A percentile compares a stretch with the other conserved stretches of the same genome.
Evolutionary conservation across 768 basidiomycete genomes (phyloP).

Genomic region (Paxillus ammoniavirescens): DNA sequence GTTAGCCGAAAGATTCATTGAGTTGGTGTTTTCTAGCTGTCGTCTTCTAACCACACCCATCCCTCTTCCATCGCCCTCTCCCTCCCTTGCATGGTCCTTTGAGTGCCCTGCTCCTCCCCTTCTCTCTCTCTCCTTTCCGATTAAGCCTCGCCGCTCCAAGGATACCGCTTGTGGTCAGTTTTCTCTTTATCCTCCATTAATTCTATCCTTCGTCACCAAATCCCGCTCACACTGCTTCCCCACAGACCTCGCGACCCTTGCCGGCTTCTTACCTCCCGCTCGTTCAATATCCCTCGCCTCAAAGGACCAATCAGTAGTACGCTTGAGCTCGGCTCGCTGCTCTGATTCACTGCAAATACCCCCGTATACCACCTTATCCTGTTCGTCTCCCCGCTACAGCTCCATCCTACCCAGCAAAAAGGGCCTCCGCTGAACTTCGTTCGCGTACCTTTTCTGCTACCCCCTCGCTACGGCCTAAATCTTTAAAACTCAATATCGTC

Average conservation of each 20-base stretch:
- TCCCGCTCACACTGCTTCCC: constrained; percentile 5
- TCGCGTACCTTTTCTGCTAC: constrained; percentile 42
- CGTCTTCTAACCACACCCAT: constrained; percentile 28
- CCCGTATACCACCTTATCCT: constrained; percentile 6
- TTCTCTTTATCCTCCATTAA: not conserved
- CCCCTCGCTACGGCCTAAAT: constrained; percentile 3
- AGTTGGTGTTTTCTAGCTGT: constrained; percentile 27
- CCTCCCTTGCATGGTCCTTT: constrained; percentile 36
- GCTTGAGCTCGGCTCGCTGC: constrained; percentile 76
- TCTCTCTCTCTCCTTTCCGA: constrained; percentile 34
- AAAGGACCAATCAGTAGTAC: constrained; percentile 44
- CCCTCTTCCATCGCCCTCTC: constrained; percentile 20
- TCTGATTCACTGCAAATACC: constrained; percentile 29
- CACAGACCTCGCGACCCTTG: constrained; percentile 92
- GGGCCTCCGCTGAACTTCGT: constrained; percentile 41
- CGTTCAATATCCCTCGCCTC: constrained; percentile 28
- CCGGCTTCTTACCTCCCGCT: constrained; percentile 68
- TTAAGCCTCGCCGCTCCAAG: constrained; percentile 48
- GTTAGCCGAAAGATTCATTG: constrained; percentile 24
- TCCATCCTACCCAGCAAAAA: constrained; percentile 23
- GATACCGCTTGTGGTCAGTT: constrained; percentile 50
- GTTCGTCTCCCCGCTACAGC: constrained; percentile 8
- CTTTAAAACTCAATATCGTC: constrained; percentile 25
- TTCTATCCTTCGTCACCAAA: not conserved
- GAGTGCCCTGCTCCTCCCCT: constrained; percentile 26